Evolutionary conservation across 768 basidiomycete genomes (phyloP), one percentile per base, ranked within the genome.

Genomic region (Dioszegia hungarica): DNA sequence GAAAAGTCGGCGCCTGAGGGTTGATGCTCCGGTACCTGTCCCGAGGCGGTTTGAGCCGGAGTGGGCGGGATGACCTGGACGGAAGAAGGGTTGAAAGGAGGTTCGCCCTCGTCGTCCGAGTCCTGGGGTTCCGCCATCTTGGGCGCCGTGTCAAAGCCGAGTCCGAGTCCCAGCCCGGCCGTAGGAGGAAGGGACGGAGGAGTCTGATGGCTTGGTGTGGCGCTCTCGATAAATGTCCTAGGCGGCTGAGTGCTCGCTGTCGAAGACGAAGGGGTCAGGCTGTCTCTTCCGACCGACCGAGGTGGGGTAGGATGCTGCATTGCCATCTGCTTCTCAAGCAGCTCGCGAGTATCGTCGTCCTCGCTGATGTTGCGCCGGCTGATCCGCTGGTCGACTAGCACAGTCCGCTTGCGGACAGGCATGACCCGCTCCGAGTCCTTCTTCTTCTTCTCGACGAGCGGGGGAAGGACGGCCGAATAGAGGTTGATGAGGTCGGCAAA

Each of bases 361-460:
- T 83, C 81, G 2, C 87, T 86, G 52, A 94, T 83, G 54, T 82
- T 82, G 63, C 84, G 83, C 60, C 91, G 82, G 63, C 86, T 90
- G 74, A 90, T 81, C 44, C 91, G 86, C 85, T 92, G 86, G 74
- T 95, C 92, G 43, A 93, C 78, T 0, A 86, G 86, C 0, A 87
- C 86, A 2, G 92, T 94, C 52, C 89, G 87, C 70, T 92, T 93
- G 38, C 91, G 82, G 22, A 85, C 70, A 12, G 89, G 92, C 41
- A 88, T 80, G 59, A 85, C 88, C 43, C 92, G 85, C 63, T 89
- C 90, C 0, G 89, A 86, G 67, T 93, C 90, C 22, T 85, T 85
- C 67, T 87, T 89, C 80, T 93, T 94, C 70, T 83, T 86, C 44
- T 83, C 81, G 54, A 97, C 85, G 0, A 89, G 85, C 0, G 87